Evolutionary conservation across 2,329 filamentous ascomycete species (phyloP).

Genomic region (Arthrobotrys pseudoclavata): DNA sequence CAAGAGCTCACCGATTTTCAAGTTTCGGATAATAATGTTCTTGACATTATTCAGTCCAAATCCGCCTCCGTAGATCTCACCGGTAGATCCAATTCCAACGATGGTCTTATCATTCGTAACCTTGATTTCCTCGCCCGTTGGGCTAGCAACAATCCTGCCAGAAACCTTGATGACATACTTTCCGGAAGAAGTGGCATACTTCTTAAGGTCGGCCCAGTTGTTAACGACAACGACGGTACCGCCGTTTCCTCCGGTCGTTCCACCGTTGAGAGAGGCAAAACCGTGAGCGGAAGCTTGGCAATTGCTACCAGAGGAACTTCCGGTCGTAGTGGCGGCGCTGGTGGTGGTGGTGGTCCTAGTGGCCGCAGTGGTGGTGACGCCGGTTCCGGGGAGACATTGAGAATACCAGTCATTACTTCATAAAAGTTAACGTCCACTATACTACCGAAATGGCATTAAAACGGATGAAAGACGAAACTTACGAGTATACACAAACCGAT

Average conservation of each 20-base stretch:
- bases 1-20: conserved; percentile 57
- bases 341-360: conserved; percentile 26
- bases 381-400: conserved; percentile 42
- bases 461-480: neutral
- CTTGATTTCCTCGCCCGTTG: conserved; percentile 45
- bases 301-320: conserved; percentile 6
- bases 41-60: conserved; percentile 60
- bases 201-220: conserved; percentile 52
- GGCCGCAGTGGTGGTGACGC: conserved; percentile 2
- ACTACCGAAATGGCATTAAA: too few species aligned
- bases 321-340: conserved; percentile 13
- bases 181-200: conserved; percentile 48
- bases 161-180: conserved; percentile 58
- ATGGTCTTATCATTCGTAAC: conserved; percentile 56
- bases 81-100: conserved; percentile 58
- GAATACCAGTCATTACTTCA: conserved; percentile 48
- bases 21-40: conserved; percentile 62
- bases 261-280: conserved; percentile 45
- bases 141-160: conserved; percentile 43
- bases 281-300: conserved; percentile 47
- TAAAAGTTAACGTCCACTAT: neutral
- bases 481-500: conserved; percentile 45
- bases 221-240: conserved; percentile 53
- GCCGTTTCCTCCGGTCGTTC: conserved; percentile 51
- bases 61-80: conserved; percentile 61